A percentile compares a stretch with the other conserved stretches of the same genome.
Evolutionary conservation across 2,329 filamentous ascomycete genomes (phyloP).

Genomic region (Fusarium sp.): DNA sequence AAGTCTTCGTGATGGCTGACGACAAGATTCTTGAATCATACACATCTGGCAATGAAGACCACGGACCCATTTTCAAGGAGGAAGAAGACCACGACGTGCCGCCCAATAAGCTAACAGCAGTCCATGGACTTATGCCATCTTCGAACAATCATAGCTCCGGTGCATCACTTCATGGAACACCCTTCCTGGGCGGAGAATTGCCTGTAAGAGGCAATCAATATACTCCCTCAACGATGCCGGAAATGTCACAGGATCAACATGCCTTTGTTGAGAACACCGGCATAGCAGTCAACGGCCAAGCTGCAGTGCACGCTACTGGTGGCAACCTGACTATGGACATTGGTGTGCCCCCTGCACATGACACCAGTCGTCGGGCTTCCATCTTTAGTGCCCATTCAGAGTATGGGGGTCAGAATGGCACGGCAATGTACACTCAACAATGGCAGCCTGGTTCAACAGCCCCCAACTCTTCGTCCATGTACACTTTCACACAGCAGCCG

Average conservation of each 20-base stretch:
- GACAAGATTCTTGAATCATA: conserved; percentile 62
- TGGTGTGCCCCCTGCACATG: conserved; percentile 56
- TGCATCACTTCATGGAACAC: conserved; percentile 47
- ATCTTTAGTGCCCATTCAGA: conserved; percentile 54
- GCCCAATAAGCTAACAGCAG: conserved; percentile 49
- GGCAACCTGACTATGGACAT: conserved; percentile 58
- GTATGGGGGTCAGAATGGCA: conserved; percentile 54
- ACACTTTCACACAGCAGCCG: conserved; percentile 58
- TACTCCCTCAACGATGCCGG: conserved; percentile 55
- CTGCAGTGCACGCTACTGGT: conserved; percentile 50
- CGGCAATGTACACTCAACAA: conserved; percentile 55
- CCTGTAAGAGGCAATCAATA: conserved; percentile 58
- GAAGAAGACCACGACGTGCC: conserved; percentile 56
- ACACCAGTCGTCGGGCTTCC: conserved; percentile 59
- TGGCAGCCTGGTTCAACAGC: conserved; percentile 60
- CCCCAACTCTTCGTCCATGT: conserved; percentile 56
- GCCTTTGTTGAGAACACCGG: conserved; percentile 54
- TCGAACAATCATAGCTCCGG: conserved; percentile 53
- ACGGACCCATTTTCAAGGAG: conserved; percentile 54
- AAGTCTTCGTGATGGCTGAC: conserved; percentile 63
- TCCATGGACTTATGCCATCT: conserved; percentile 52
- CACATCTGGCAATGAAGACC: conserved; percentile 60
- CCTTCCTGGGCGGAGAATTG: conserved; percentile 57
- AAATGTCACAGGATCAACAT: conserved; percentile 56
- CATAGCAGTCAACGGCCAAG: conserved; percentile 51